Evolutionary conservation across 768 basidiomycete species (phyloP), one percentile per base, ranked within the genome.

Genomic region (Basidioascus undulatus): DNA sequence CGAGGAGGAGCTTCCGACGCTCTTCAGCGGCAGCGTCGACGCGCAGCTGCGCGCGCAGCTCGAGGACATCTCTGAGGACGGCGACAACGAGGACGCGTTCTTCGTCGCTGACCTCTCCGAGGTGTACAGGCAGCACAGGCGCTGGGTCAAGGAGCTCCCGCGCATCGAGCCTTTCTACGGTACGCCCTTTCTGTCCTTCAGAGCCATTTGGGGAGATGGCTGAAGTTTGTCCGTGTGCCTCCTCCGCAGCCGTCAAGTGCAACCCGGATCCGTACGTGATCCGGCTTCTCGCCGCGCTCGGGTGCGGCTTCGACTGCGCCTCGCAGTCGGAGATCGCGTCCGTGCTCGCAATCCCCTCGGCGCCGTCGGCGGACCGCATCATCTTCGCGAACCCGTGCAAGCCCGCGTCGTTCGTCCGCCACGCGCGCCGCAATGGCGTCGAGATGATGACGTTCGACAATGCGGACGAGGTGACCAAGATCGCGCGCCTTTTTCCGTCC

Each of bases 381-480:
- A 82, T 96, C 55, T 98, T 84, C 53, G 92, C 92, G 48, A 98
- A 98, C 61, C 92, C 92, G 0, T 96, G 92, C 74, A 98, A 98
- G 62, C 81, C 92, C 2, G 67, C 71, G 10, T 89, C 84, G 0
- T 94, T 87, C 62, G 68, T 98, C 51, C 78, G 86, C 37, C 70
- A 72, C 50, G 80, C 92, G 13, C 73, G 74, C 32, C 72, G 68
- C 50, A 59, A 64, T 25, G 74, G 78, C 18, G 87, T 96, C 39
- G 69, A 82, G 54, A 73, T 69, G 62, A 92, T 94, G 89, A 94
- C 89, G 5, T 98, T 98, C 56, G 92, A 98, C 64, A 98, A 96
- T 59, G 69, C 70, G 31, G 92, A 98, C 61, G 92, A 98, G 57
- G 63, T 98, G 15, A 69, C 77, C 71, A 98, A 98, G 63, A 71